Evolutionary conservation across 163 green algal genomes (phyloP), one percentile per base, ranked within the genome.

Genomic region (Smithsoniella earleae): DNA sequence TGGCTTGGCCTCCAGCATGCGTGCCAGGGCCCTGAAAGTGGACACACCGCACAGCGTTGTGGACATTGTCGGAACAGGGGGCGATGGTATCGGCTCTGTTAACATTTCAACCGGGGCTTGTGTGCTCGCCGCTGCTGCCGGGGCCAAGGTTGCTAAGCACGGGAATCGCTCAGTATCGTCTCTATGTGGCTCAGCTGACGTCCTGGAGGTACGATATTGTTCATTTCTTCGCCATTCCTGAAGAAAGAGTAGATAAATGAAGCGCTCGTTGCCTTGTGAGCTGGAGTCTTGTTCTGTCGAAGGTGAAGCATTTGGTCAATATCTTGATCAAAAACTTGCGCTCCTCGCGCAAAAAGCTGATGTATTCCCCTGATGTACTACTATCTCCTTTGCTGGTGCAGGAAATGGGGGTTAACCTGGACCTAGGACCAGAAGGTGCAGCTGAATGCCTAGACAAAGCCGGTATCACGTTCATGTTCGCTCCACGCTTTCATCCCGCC

Each of bases 21-120:
- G 36, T 34, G 30, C 13, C 74, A 44, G 22, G 3, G 40, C 45
- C 4, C 20, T 55, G 36, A 65, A 1, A 0, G 64, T 55, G 3
- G 64, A 62, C 30, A 54, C 64, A 20, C 64, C 64, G 1, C 27
- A 54, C 33, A 38, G 33, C 64, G 88, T 95, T 3, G 76, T 99
- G 72, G 95, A 99, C 86, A 98, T 99, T 74, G 95, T 98, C 66
- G 95, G 95, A 44, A 99, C 95, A 0, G 95, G 95, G 30, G 95
- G 95, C 18, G 95, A 99, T 79, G 89, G 89, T 79, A 96, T 96
- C 62, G 93, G 94, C 46, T 96, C 89, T 10, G 92, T 99, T 46
- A 99, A 99, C 86, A 99, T 99, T 76, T 95, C 85, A 30, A 99
- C 95, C 0, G 95, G 95, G 2, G 88, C 95, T 3, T 92, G 81